These are phyloP conservation scores for Neurospora sp. DNA, from an alignment of 2,329 filamentous ascomycete species.

Conservation along the genomic window DNA sequence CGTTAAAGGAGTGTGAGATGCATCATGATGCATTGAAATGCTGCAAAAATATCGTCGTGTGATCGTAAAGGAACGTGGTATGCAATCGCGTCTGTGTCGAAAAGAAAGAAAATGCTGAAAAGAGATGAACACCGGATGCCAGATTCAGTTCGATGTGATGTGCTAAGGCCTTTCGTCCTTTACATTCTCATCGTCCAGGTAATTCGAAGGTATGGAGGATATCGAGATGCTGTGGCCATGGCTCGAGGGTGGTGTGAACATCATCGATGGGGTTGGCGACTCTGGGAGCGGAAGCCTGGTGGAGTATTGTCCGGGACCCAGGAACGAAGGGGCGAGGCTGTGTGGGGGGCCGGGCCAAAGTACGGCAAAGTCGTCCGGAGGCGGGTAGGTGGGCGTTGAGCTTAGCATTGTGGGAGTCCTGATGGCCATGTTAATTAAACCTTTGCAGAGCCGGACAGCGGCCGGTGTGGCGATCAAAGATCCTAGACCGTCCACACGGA, in stretches of 20 bases:
- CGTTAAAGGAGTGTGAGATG: constrained; percentile 26
- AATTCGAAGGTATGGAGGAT: constrained; percentile 24
- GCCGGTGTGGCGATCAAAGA: constrained; percentile 30
- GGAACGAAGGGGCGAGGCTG: constrained; percentile 31
- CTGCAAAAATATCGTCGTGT: constrained; percentile 11
- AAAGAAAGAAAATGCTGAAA: constrained; percentile 14
- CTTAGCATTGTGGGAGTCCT: constrained; percentile 34
- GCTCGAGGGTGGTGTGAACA: constrained; percentile 20
- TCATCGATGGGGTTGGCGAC: constrained; percentile 29
- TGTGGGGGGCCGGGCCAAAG: constrained; percentile 27
- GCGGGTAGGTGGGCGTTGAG: constrained; percentile 34
- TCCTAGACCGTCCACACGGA: constrained; percentile 47
- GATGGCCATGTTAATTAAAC: constrained; percentile 44
- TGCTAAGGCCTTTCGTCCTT: constrained; percentile 14
- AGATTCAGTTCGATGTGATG: constrained; percentile 8
- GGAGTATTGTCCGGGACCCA: constrained; percentile 31
- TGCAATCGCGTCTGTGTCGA: constrained; percentile 27
- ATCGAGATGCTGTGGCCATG: constrained; percentile 29
- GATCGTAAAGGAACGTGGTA: constrained; percentile 22
- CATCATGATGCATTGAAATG: constrained; percentile 15
- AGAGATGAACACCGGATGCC: constrained; percentile 8
- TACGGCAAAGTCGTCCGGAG: constrained; percentile 30
- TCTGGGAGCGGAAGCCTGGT: constrained; percentile 34
- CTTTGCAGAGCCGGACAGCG: constrained; percentile 29
- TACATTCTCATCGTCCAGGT: constrained; percentile 27